phyloP scores from a whole-genome alignment of 2,329 filamentous ascomycete genomes.

The Trichophyton schoenleinii region DNA sequence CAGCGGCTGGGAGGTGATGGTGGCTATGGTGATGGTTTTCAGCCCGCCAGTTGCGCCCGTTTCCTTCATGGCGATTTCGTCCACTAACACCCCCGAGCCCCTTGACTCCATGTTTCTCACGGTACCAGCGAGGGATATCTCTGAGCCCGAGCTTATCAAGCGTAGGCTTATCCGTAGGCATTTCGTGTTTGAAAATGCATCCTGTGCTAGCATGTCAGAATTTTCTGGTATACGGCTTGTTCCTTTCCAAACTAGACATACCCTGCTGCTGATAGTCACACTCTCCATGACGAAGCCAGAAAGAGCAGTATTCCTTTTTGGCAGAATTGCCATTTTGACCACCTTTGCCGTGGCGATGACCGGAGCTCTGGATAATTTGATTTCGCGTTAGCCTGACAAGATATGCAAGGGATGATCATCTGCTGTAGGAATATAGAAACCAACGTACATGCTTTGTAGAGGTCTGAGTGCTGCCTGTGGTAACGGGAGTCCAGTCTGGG shows the following conservation, averaged over 20 bases:
- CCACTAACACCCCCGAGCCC: neutral
- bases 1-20: neutral
- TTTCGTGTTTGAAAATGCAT: conserved; percentile 82
- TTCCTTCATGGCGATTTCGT: conserved; percentile 1
- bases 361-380: neutral
- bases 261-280: conserved; percentile 75
- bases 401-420: neutral
- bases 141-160: conserved; percentile 57
- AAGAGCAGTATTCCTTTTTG: conserved; percentile 38
- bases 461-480: neutral
- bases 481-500: neutral
- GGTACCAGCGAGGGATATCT: conserved; percentile 45
- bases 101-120: conserved; percentile 31
- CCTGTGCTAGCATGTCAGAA: conserved; percentile 28
- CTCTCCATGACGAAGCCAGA: conserved; percentile 76
- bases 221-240: neutral
- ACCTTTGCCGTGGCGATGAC: conserved; percentile 5
- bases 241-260: conserved; percentile 11
- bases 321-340: conserved; percentile 1
- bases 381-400: neutral
- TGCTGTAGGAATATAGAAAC: neutral
- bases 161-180: conserved; percentile 57
- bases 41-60: neutral
- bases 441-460: conserved; percentile 1
- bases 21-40: neutral